Conservation (phyloP, 2,329 filamentous ascomycete genomes). For the Xylariaceae sp. region DNA sequence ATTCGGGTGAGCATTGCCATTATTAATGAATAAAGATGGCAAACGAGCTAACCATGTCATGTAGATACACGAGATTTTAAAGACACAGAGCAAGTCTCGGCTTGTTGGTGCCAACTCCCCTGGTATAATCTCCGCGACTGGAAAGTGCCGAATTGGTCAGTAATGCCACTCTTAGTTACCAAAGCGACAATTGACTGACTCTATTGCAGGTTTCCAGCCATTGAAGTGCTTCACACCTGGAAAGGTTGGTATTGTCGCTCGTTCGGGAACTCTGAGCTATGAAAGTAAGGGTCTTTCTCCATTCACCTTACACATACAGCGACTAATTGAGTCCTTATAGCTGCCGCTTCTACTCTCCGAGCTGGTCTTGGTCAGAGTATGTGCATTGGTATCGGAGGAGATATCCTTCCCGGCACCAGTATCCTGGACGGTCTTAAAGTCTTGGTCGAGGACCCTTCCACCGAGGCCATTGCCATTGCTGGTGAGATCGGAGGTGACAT, state of each 20-base stretch:
- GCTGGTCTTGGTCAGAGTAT: conserved; percentile 67
- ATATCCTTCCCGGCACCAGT: conserved; percentile 67
- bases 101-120: conserved; percentile 69
- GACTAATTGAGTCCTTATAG: conserved; percentile 29
- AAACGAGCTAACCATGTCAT: conserved; percentile 6
- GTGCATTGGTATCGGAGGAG: conserved; percentile 69
- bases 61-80: conserved; percentile 64
- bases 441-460: conserved; percentile 61
- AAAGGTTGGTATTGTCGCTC: conserved; percentile 64
- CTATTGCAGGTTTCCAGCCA: conserved; percentile 61
- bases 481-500: conserved; percentile 67
- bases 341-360: conserved; percentile 64
- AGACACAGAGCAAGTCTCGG: conserved; percentile 62
- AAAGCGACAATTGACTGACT: neutral
- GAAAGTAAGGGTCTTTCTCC: conserved; percentile 51
- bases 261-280: conserved; percentile 70
- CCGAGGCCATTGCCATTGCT: conserved; percentile 65
- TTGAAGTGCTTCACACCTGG: conserved; percentile 66
- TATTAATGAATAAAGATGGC: conserved; percentile 3
- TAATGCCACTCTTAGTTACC: neutral
- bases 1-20: conserved; percentile 47
- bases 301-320: no score
- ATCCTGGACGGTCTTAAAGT: conserved; percentile 65
- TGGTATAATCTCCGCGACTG: conserved; percentile 67
- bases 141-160: conserved; percentile 46